Percentiles rank a stretch among this genome's conserved stretches.
These are phyloP conservation scores for Trichophyton verrucosum DNA, from an alignment of 2,329 filamentous ascomycete genomes.

Conservation along the genomic window DNA sequence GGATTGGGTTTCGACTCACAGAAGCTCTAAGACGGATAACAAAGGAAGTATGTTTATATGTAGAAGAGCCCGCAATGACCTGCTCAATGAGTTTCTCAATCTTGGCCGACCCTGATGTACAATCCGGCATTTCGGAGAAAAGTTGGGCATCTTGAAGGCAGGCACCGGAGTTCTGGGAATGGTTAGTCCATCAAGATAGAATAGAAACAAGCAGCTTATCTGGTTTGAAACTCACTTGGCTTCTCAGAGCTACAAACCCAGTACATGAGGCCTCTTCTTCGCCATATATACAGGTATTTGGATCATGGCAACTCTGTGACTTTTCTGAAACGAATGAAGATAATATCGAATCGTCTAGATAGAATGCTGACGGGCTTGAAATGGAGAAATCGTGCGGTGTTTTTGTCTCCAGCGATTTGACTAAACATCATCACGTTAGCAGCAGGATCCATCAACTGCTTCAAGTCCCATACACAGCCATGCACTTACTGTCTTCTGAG, in stretches of 20 bases:
- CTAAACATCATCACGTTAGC: neutral
- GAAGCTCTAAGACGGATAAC: neutral
- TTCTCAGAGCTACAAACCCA: neutral
- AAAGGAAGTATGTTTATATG: neutral
- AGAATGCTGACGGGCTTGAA: neutral
- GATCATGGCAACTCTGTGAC: neutral
- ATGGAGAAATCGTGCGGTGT: neutral
- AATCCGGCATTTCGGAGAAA: neutral
- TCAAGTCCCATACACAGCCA: no score
- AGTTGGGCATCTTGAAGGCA: neutral
- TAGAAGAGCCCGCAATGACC: neutral
- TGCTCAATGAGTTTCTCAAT: neutral
- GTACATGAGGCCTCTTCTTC: neutral
- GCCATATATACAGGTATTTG: neutral
- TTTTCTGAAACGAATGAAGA: neutral
- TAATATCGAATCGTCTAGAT: neutral
- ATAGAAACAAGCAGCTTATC: neutral
- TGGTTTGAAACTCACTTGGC: neutral
- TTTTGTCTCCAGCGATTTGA: neutral
- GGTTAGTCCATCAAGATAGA: neutral
- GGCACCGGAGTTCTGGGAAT: neutral
- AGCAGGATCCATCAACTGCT: neutral
- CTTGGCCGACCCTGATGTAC: neutral
- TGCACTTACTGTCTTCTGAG: conserved; percentile 43
- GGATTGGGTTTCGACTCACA: neutral